These are phyloP conservation scores for Kalanchoe fedtschenkoi DNA, from an alignment of 164 flowering plant species.

Conservation along the genomic window DNA sequence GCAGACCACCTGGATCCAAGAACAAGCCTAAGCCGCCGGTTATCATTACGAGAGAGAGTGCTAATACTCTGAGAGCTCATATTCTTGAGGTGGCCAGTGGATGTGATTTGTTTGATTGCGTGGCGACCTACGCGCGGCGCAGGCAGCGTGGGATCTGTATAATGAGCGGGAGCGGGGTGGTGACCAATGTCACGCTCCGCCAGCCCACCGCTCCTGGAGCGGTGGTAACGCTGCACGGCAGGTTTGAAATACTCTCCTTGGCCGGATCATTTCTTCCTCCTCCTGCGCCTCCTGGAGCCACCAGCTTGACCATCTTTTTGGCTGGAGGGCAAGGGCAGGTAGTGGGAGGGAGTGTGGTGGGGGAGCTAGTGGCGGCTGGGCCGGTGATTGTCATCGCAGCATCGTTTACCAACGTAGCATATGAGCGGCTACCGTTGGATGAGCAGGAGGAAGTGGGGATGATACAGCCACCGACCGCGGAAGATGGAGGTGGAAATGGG, in stretches of 20 bases:
- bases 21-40: conserved; percentile 82
- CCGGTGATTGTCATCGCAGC: conserved; percentile 79
- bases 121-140: conserved; percentile 55
- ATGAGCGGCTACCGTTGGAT: conserved; percentile 70
- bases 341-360: conserved; percentile 79
- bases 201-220: conserved; percentile 61
- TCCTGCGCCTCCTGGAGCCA: conserved; percentile 90
- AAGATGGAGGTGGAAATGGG: conserved; percentile 18
- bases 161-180: conserved; percentile 65
- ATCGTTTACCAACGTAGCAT: conserved; percentile 77
- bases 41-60: conserved; percentile 69
- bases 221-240: conserved; percentile 58
- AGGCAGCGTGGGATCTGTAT: conserved; percentile 77
- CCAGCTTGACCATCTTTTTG: conserved; percentile 57
- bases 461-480: conserved; percentile 25
- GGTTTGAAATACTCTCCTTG: conserved; percentile 73
- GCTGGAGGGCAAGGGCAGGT: conserved; percentile 91
- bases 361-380: conserved; percentile 68
- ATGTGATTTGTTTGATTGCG: conserved; percentile 61
- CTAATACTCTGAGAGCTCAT: conserved; percentile 74
- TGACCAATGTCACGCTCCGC: conserved; percentile 61
- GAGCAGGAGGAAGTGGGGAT: conserved; percentile 36
- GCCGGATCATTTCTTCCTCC: conserved; percentile 85
- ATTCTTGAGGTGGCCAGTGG: conserved; percentile 63
- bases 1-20: conserved; percentile 74